Base-by-base conservation (phyloP, 108 stramenopile species). In the Fistulifera solaris region DNA sequence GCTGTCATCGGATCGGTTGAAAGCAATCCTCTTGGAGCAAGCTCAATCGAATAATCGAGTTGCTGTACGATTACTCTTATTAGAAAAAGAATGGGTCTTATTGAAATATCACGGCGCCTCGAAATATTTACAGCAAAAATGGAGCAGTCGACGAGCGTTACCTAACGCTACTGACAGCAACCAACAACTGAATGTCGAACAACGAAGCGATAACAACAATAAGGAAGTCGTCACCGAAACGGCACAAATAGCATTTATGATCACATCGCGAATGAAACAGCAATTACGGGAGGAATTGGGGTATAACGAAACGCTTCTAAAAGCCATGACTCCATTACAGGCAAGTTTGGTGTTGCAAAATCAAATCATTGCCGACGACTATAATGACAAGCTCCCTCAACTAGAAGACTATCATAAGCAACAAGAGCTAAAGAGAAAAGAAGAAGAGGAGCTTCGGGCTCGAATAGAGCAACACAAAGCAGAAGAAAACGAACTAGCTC, bases 221-320 rank as follows among this genome's bases (percentile, higher is more conserved):
- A 12, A 18, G 6, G 27, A 38, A 51, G n/a, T 16, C 2, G 23
- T 23, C 3, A 2, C 49, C 27, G 11, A 24, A 15, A 23, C 22
- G 26, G 76, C 62, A 13, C 58, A 64, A 44, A 62, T 81, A 38
- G 72, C 79, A 18, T 81, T 81, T 40, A 75, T 81, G 72, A 73
- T 81, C n/a, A 76, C 79, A 21, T 26, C 66, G 12, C 35, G 66
- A 11, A 74, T 75, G 69, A 65, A 64, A 52, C 43, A 63, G 18
- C 59, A 64, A 48, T 40, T 81, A 40, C 40, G 11, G 1, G 43
- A 67, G 3, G 25, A 31, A 14, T 40, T 81, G 46, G 73, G 75
- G 38, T 81, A 81, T 27, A 21, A 27, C 0, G 49, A 38, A 16
- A 56, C 65, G 21, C 6, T n/a, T 2, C 3, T 35, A 6, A 35